These are phyloP conservation scores for Albizia julibrissin DNA, from an alignment of 306 rosid species.

Conservation along the genomic window DNA sequence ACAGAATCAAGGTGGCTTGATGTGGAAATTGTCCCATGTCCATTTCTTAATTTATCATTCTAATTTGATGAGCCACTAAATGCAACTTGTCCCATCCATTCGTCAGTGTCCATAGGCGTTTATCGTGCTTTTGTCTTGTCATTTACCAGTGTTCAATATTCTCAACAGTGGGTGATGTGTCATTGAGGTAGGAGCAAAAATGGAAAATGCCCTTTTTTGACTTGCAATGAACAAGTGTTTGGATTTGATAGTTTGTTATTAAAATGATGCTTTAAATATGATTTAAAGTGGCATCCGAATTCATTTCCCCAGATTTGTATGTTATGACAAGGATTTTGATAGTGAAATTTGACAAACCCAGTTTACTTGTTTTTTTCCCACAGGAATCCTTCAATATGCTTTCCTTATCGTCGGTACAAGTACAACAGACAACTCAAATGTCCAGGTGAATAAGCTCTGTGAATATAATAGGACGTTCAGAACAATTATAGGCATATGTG, in stretches of 20 bases:
- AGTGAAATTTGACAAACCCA: slow-evolving; percentile 6
- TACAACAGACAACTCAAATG: background rate
- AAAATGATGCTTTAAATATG: too few species aligned
- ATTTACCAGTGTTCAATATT: background rate
- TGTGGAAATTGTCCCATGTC: too few species aligned
- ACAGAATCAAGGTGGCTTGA: background rate
- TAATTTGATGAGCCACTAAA: background rate
- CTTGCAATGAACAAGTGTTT: too few species aligned
- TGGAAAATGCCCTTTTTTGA: too few species aligned
- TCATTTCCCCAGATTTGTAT: background rate
- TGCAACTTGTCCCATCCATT: too few species aligned
- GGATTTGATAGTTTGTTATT: too few species aligned
- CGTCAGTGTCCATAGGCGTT: too few species aligned
- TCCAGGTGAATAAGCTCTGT: background rate
- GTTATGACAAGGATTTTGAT: background rate
- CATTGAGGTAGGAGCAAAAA: too few species aligned
- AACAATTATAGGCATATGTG: background rate
- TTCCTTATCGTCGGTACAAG: slow-evolving; percentile 34
- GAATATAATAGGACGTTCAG: background rate
- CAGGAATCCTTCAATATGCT: slow-evolving; percentile 49
- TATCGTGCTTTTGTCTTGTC: too few species aligned
- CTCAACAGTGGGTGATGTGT: too few species aligned
- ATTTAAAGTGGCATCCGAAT: too few species aligned
- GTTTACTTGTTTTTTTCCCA: slow-evolving; percentile 18
- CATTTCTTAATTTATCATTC: background rate